Percentiles rank a stretch among this genome's conserved stretches.
Conservation (phyloP, 2,329 filamentous ascomycete genomes). For the Mycosphaerella arachidis region DNA sequence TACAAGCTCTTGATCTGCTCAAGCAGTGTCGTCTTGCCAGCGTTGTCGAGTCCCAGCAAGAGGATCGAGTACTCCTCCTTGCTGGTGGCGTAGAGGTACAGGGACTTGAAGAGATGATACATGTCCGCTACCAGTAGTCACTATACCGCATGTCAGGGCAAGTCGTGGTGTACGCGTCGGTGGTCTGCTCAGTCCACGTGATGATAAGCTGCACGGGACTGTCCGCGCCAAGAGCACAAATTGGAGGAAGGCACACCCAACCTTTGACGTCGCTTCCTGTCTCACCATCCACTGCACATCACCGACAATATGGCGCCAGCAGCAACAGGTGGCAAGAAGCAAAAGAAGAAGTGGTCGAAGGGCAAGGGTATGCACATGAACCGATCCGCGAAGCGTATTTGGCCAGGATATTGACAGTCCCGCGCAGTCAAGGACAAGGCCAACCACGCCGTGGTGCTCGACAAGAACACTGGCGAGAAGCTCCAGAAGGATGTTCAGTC, state of each 20-base stretch:
- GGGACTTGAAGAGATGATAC: constrained; percentile 93
- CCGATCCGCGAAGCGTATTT: neutral
- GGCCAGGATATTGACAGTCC: constrained; percentile 23
- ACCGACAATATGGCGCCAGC: constrained; percentile 29
- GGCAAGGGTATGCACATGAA: constrained; percentile 35
- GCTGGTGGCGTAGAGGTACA: constrained; percentile 92
- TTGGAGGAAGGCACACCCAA: too few species aligned
- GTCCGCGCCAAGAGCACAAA: too few species aligned
- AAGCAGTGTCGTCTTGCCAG: constrained; percentile 96
- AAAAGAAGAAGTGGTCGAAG: constrained; percentile 78
- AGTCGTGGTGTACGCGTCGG: neutral
- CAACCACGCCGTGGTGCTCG: constrained; percentile 97
- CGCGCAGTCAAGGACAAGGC: constrained; percentile 98
- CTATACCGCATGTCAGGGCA: constrained; percentile 2
- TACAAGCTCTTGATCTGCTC: constrained; percentile 92
- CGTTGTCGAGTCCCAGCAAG: constrained; percentile 94
- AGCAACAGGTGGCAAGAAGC: constrained; percentile 68
- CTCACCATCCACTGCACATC: constrained; percentile 10
- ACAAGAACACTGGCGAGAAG: constrained; percentile 96
- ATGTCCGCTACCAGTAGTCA: constrained; percentile 45
- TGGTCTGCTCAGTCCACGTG: too few species aligned
- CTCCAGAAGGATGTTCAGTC: constrained; percentile 99
- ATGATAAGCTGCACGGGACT: too few species aligned
- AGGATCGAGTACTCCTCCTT: constrained; percentile 99
- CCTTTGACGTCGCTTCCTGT: neutral